phyloP scores from a whole-genome alignment of 768 basidiomycete species.

The Suillus ampliporus region DNA sequence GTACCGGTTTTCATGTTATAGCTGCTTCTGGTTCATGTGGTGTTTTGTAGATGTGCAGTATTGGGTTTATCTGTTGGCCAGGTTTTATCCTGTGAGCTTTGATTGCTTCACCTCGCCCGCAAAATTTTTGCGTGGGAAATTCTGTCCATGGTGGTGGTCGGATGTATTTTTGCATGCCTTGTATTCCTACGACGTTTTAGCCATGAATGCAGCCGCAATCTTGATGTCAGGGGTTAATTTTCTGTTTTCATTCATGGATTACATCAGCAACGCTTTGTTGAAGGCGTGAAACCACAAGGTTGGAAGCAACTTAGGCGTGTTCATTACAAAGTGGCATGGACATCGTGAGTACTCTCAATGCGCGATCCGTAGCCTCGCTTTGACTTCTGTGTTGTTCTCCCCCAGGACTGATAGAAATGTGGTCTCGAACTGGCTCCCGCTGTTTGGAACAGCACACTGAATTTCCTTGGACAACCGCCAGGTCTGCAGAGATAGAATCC shows the following conservation, averaged over 20 bases:
- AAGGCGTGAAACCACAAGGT: background rate
- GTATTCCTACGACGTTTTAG: background rate
- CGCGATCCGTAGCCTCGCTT: slow-evolving; percentile 6
- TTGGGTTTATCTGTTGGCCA: too few species aligned
- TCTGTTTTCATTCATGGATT: slow-evolving; percentile 2
- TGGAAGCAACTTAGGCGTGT: background rate
- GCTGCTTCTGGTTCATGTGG: too few species aligned
- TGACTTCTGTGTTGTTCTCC: background rate
- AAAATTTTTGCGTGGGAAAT: too few species aligned
- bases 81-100: too few species aligned
- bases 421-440: slow-evolving; percentile 31
- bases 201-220: background rate
- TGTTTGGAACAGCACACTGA: slow-evolving; percentile 57
- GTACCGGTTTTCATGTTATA: too few species aligned
- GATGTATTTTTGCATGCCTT: background rate
- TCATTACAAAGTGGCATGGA: slow-evolving; percentile 25
- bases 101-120: too few species aligned
- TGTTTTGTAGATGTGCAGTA: too few species aligned
- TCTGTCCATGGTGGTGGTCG: too few species aligned
- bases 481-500: slow-evolving; percentile 61
- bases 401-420: slow-evolving; percentile 21
- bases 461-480: slow-evolving; percentile 66
- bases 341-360: slow-evolving; percentile 27
- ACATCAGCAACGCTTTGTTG: slow-evolving; percentile 5
- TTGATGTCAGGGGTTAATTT: slow-evolving; percentile 4